phyloP scores from a whole-genome alignment of 2,329 filamentous ascomycete genomes.

The Pestalotiopsis sp. region DNA sequence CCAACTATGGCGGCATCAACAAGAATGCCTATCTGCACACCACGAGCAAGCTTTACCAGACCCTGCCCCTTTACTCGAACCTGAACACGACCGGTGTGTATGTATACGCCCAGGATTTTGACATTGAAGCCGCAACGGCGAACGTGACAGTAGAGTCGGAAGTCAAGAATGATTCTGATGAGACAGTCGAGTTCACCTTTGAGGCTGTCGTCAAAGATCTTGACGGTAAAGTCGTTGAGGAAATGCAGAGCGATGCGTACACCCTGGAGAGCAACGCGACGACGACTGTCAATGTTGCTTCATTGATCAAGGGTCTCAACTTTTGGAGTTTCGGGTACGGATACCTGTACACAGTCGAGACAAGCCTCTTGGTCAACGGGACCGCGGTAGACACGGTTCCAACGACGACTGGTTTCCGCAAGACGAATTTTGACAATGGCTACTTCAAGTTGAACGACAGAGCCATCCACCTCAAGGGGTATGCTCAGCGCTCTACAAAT shows the following conservation, averaged over 20 bases:
- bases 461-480: constrained; percentile 6
- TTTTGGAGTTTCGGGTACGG: constrained; percentile 10
- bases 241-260: background rate
- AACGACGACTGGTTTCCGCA: constrained; percentile 3
- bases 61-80: constrained; percentile 4
- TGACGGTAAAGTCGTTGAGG: background rate
- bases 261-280: background rate
- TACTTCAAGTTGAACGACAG: constrained; percentile 4
- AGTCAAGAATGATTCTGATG: background rate
- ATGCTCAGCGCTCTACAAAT: constrained; percentile 7
- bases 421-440: background rate
- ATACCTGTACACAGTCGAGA: constrained; percentile 2
- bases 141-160: constrained; percentile 3
- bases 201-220: background rate
- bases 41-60: background rate
- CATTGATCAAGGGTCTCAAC: background rate
- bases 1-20: constrained; percentile 11
- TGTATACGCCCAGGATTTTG: background rate
- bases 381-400: background rate
- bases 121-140: background rate
- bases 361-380: background rate
- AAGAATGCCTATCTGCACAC: constrained; percentile 4
- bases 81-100: constrained; percentile 10
- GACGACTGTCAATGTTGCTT: background rate
- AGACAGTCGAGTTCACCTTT: background rate